Evolutionary conservation across 257 asterid species (phyloP), one percentile per base, ranked within the genome.

Genomic region (Solanum bulbocastanum): DNA sequence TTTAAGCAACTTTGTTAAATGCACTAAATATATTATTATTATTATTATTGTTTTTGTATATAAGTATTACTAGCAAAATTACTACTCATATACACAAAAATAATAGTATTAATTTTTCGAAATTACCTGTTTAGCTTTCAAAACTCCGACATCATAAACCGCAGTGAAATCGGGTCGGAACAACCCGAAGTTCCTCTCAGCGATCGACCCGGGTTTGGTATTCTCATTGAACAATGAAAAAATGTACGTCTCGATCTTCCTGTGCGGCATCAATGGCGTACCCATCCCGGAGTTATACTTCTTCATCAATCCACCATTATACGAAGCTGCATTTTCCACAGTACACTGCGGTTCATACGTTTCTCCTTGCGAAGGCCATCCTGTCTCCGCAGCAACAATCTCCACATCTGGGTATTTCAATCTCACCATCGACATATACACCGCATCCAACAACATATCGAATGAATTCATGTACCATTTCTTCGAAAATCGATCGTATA

Each of bases 141-240:
- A 46, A 16, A 97, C 79, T 4, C 98, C 99, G 27, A 89, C 83
- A 60, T 95, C 93, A 79, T 96, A 97, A 60, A 94, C 99, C 1
- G 95, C 87, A 7, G 90, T 88, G 60, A 95, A 94, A 91, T 96
- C 98, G 2, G 98, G 95, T 23, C 92, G 89, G 72, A 97, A 96
- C n/a, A 97, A 92, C 84, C 99, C 99, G 92, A 96, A 97, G 15
- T 95, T 96, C 91, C 68, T 91, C 92, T 97, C 99, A 0, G 98
- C 91, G 22, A 81, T 11, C 3, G 94, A 89, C 15, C 99, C 99
- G 18, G 89, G 49, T 75, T 97, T 97, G 78, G 44, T 90, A 52
- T 97, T 93, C 95, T 97, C 99, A 13, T 97, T 96, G 35, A 97
- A 97, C 89, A 97, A 40, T 1, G 89, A 91, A 14, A 97, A 97